Percentiles rank a stretch among this genome's conserved stretches.
Evolutionary conservation across 768 basidiomycete species (phyloP).

Genomic region (Tulasnella sp.): DNA sequence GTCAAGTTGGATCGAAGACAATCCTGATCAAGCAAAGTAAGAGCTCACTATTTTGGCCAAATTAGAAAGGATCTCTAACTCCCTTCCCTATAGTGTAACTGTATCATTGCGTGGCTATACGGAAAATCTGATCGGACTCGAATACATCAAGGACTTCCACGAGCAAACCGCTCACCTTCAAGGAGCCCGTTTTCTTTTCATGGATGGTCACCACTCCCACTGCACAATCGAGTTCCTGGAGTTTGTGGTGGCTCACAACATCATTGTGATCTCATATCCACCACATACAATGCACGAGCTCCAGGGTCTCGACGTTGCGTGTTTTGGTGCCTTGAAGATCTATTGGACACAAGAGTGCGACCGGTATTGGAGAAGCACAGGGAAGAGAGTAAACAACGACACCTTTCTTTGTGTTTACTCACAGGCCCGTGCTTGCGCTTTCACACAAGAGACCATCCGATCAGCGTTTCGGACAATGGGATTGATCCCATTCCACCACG

Average conservation of each 20-base stretch:
- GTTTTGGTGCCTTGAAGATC: slow-evolving; percentile 29
- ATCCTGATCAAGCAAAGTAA: not conserved
- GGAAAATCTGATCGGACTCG: slow-evolving; percentile 32
- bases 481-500: slow-evolving; percentile 34
- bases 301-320: slow-evolving; percentile 18
- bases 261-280: slow-evolving; percentile 40
- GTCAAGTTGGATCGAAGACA: not conserved
- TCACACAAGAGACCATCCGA: slow-evolving; percentile 32
- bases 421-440: slow-evolving; percentile 29
- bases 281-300: slow-evolving; percentile 37
- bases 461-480: slow-evolving; percentile 38
- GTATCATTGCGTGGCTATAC: slow-evolving; percentile 37
- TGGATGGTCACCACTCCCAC: slow-evolving; percentile 45
- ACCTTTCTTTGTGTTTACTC: slow-evolving; percentile 36
- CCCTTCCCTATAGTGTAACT: slow-evolving; percentile 27
- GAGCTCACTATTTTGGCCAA: not conserved
- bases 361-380: slow-evolving; percentile 27
- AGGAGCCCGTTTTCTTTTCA: slow-evolving; percentile 31
- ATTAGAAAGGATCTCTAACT: not conserved
- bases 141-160: slow-evolving; percentile 39
- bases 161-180: slow-evolving; percentile 35
- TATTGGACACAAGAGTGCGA: slow-evolving; percentile 27
- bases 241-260: slow-evolving; percentile 33
- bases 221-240: slow-evolving; percentile 35
- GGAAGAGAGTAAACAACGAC: slow-evolving; percentile 29